Percentiles rank a stretch among this genome's conserved stretches.
These are phyloP conservation scores for Haplosporangium gracile DNA, from an alignment of 192 early-diverging fungal species.

Conservation along the genomic window DNA sequence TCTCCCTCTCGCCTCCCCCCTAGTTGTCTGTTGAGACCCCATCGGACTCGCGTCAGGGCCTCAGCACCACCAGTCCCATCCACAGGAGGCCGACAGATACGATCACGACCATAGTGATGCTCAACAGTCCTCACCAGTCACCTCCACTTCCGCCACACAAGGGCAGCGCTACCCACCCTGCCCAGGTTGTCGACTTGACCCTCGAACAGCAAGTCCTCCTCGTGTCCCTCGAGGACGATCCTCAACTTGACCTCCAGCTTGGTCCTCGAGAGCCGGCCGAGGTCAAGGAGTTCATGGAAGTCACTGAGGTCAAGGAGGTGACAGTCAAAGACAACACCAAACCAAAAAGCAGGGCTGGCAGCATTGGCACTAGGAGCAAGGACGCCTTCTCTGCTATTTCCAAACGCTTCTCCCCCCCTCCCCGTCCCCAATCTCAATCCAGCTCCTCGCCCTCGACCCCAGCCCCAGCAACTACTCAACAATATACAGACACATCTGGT, in stretches of 20 bases:
- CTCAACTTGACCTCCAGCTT: not conserved
- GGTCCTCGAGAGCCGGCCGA: not conserved
- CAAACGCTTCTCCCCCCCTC: conserved; percentile 30
- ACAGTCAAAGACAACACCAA: not conserved
- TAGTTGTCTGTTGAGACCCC: conserved; percentile 5
- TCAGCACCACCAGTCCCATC: not conserved
- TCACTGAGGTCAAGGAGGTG: not conserved
- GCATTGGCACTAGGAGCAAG: conserved; percentile 7
- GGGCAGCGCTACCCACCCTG: not conserved
- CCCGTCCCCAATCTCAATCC: conserved; percentile 15
- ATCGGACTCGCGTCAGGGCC: not conserved
- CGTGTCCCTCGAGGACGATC: not conserved
- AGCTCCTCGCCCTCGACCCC: not conserved
- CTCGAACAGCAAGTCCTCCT: conserved; percentile 7
- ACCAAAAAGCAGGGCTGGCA: not conserved
- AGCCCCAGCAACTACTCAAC: not conserved
- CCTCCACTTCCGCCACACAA: not conserved
- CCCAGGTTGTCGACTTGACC: not conserved
- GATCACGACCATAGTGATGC: not conserved
- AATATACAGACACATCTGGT: not conserved
- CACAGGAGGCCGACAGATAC: not conserved
- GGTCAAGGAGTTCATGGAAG: not conserved
- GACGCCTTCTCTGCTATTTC: conserved; percentile 27
- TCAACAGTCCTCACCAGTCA: not conserved
- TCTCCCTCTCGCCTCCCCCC: not conserved